Evolutionary conservation across 495 filamentous ascomycete genomes (phyloP), one percentile per base, ranked within the genome.

Genomic region (Penicillium steckii): DNA sequence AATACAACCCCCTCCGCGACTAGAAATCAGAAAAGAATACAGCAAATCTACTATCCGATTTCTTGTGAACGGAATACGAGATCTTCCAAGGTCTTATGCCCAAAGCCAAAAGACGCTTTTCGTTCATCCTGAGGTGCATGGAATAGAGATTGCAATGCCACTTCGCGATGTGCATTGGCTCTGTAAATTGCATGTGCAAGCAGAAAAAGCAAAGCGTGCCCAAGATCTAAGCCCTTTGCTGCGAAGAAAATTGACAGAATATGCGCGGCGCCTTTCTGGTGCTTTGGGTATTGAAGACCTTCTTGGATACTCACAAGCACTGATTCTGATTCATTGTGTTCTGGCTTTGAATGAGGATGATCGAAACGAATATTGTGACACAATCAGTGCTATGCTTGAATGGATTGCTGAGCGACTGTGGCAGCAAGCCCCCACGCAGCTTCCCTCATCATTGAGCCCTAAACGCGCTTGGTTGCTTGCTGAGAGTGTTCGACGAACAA

Each of bases 381-480:
- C 43, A 24, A 48, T 55, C 4, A 57, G 63, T 44, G 30, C 25
- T 8, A 63, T 63, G 55, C 57, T 70, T 4, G 50, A 56, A 23
- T 19, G 32, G 15, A 44, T 69, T 19, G 59, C 53, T 12, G 44
- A 43, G 10, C 52, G 52, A 47, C 47, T 68, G 25, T 67, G 58
- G 62, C 46, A 58, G 18, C 60, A 63, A 49, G 68, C 65, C 8
- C 69, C 59, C 3, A 48, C 50, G 25, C 61, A 59, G 41, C 37
- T 67, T 25, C 63, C 59, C 8, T 48, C 43, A 3, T 49, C 32
- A 2, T 50, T 67, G n/a, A 69, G 61, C 32, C 66, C 50, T 10
- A 71, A 71, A 64, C 68, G 59, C 2, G 66, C 66, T 9, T 80
- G 77, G 77, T 55, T 80, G 7, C 60, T 78, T 21, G 70, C 61